A percentile compares a stretch with the other conserved stretches of the same genome.
phyloP scores from a whole-genome alignment of 352 stramenopile species.

The Phytophthora fragariae region DNA sequence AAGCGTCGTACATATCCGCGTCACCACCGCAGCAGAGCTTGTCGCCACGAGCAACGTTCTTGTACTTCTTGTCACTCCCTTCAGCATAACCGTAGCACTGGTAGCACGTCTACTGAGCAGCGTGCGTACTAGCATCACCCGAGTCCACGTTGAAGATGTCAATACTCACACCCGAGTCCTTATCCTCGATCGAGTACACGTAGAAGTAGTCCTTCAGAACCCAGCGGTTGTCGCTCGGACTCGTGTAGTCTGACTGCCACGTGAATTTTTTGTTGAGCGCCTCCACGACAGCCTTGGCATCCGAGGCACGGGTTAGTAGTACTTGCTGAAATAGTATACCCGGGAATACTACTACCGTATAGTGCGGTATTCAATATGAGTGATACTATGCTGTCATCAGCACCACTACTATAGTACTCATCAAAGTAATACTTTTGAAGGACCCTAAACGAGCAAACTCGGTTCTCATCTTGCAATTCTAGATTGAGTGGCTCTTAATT shows the following conservation, averaged over 20 bases:
- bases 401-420: too few species aligned
- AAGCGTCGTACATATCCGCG: slow-evolving; percentile 50
- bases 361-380: too few species aligned
- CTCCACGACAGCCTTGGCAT: slow-evolving; percentile 32
- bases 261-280: slow-evolving; percentile 52
- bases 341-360: too few species aligned
- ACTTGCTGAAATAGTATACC: too few species aligned
- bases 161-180: slow-evolving; percentile 49
- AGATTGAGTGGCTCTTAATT: too few species aligned
- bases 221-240: slow-evolving; percentile 64
- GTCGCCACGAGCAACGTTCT: slow-evolving; percentile 52
- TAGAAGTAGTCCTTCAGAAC: slow-evolving; percentile 67
- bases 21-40: slow-evolving; percentile 48
- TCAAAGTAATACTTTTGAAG: too few species aligned
- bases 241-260: slow-evolving; percentile 57
- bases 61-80: slow-evolving; percentile 46
- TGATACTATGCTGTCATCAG: too few species aligned
- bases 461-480: too few species aligned
- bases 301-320: too few species aligned
- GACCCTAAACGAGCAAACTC: too few species aligned
- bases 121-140: slow-evolving; percentile 62
- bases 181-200: slow-evolving; percentile 54
- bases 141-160: slow-evolving; percentile 73
- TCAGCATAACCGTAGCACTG: slow-evolving; percentile 68
- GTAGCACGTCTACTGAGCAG: slow-evolving; percentile 57